Evolutionary conservation across 495 filamentous ascomycete genomes (phyloP).

Genomic region (Daldinia concentrica): DNA sequence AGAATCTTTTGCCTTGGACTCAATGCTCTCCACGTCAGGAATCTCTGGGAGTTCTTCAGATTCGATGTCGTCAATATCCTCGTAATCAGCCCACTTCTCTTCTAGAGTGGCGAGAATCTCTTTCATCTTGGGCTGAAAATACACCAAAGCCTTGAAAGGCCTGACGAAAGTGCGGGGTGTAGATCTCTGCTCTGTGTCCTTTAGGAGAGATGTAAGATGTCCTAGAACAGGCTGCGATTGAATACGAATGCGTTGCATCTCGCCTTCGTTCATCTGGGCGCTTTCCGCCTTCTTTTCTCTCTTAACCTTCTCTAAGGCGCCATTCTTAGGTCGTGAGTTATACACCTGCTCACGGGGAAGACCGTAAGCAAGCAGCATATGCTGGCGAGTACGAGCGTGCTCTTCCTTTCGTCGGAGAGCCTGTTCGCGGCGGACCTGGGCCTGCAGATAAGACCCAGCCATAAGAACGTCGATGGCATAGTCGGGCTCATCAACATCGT

Average conservation of each 20-base stretch:
- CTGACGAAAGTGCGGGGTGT: slow-evolving; percentile 50
- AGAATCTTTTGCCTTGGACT: slow-evolving; percentile 30
- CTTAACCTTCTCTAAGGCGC: slow-evolving; percentile 24
- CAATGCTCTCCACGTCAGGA: slow-evolving; percentile 31
- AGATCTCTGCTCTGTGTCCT: slow-evolving; percentile 35
- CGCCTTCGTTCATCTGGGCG: slow-evolving; percentile 36
- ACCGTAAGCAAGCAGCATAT: slow-evolving; percentile 32
- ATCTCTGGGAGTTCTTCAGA: slow-evolving; percentile 23
- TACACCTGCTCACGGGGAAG: slow-evolving; percentile 23
- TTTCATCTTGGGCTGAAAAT: slow-evolving; percentile 51
- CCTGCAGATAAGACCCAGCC: slow-evolving; percentile 42
- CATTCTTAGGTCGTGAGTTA: slow-evolving; percentile 12
- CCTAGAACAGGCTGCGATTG: slow-evolving; percentile 50
- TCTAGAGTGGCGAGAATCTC: slow-evolving; percentile 49
- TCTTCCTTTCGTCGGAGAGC: slow-evolving; percentile 44
- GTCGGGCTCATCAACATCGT: slow-evolving; percentile 41
- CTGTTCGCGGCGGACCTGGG: slow-evolving; percentile 48
- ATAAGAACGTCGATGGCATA: slow-evolving; percentile 50
- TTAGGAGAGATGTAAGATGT: slow-evolving; percentile 42
- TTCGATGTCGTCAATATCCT: slow-evolving; percentile 40
- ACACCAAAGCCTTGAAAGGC: slow-evolving; percentile 53
- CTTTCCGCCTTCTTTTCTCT: slow-evolving; percentile 39
- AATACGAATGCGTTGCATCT: slow-evolving; percentile 52
- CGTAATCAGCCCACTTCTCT: slow-evolving; percentile 49
- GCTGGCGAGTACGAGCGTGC: slow-evolving; percentile 42